Conservation (phyloP, 257 asterid genomes). For the Capsicum rhomboideum region DNA sequence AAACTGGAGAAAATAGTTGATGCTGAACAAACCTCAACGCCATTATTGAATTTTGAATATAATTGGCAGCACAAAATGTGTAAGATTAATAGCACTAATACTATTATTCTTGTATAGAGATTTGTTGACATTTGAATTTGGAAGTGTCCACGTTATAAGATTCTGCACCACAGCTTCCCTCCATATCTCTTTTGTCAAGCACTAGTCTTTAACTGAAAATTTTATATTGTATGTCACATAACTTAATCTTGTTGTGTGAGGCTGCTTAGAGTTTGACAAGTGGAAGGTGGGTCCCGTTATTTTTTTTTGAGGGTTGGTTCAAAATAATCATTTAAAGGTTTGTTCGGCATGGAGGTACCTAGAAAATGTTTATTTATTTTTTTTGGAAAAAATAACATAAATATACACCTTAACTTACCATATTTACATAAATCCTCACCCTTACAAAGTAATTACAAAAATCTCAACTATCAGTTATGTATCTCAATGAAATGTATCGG, state of each 20-base stretch:
- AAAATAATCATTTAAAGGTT: too few species aligned
- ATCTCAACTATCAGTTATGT: too few species aligned
- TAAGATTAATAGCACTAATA: too few species aligned
- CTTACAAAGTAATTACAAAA: too few species aligned
- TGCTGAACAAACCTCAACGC: background rate
- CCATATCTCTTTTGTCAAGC: background rate
- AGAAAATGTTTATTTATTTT: too few species aligned
- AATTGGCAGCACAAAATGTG: background rate
- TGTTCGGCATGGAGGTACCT: too few species aligned
- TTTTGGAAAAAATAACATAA: too few species aligned
- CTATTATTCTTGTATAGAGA: background rate
- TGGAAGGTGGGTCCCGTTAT: background rate
- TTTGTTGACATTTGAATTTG: background rate
- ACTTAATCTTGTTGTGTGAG: background rate
- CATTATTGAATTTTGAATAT: background rate
- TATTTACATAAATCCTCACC: too few species aligned
- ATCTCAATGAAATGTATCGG: too few species aligned
- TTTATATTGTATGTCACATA: background rate
- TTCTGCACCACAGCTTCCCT: background rate
- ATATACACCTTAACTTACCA: too few species aligned
- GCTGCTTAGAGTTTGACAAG: background rate
- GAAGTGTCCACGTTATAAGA: background rate
- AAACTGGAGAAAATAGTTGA: background rate
- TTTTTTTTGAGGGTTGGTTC: too few species aligned
- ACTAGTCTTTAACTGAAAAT: too few species aligned